These are phyloP conservation scores for Croton laevigatus DNA, from an alignment of 441 rosid genomes.

Conservation along the genomic window DNA sequence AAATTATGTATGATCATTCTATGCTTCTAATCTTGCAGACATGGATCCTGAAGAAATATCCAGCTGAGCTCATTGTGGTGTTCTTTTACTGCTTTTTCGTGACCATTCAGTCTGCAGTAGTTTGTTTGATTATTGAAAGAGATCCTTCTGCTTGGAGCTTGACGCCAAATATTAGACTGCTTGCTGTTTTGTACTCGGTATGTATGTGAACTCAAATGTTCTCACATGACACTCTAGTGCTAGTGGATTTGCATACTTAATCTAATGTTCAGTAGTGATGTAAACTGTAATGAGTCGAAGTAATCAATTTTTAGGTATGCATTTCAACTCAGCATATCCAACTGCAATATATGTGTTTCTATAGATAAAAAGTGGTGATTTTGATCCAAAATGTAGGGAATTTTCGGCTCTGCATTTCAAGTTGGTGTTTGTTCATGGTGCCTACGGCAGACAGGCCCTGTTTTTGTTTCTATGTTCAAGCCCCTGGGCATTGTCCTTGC, in stretches of 20 bases:
- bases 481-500: constrained; percentile 57
- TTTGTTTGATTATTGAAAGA: constrained; percentile 42
- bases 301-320: neutral
- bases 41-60: constrained; percentile 43
- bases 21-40: constrained; percentile 35
- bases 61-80: constrained; percentile 50
- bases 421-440: constrained; percentile 57
- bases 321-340: neutral
- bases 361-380: neutral
- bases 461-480: constrained; percentile 71
- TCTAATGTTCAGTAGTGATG: neutral
- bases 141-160: constrained; percentile 50
- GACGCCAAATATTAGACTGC: constrained; percentile 31
- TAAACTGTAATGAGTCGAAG: neutral
- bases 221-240: neutral
- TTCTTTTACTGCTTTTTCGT: constrained; percentile 56
- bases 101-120: constrained; percentile 46
- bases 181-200: constrained; percentile 54
- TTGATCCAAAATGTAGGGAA: constrained; percentile 30
- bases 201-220: constrained; percentile 10
- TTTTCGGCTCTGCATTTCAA: constrained; percentile 64
- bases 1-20: neutral
- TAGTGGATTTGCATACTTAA: neutral
- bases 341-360: neutral
- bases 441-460: constrained; percentile 53